Evolutionary conservation across 371 early-diverging fungal species (phyloP).

Genomic region (Smittium culicis): DNA sequence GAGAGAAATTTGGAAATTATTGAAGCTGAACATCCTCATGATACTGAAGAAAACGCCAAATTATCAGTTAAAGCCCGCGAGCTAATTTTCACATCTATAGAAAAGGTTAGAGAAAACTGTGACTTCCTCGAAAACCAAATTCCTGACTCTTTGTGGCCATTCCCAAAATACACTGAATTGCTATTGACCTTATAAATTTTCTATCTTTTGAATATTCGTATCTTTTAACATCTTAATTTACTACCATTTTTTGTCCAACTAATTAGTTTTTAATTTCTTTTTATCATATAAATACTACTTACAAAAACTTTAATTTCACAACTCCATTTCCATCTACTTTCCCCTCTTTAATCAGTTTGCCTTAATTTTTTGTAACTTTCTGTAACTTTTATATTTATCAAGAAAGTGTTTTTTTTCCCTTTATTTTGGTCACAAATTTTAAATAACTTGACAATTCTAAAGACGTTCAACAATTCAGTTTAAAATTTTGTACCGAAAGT

Average conservation of each 20-base stretch:
- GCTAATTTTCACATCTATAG: slow-evolving; percentile 53
- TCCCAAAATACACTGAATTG: slow-evolving; percentile 92
- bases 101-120: slow-evolving; percentile 49
- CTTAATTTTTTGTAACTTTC: too few species aligned
- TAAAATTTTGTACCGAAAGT: too few species aligned
- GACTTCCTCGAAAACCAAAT: slow-evolving; percentile 67
- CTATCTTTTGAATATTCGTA: not conserved
- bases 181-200: slow-evolving; percentile 48
- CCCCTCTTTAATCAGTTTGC: too few species aligned
- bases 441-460: too few species aligned
- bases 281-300: not conserved
- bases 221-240: not conserved
- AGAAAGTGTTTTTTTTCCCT: too few species aligned
- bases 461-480: too few species aligned
- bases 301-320: too few species aligned
- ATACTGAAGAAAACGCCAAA: slow-evolving; percentile 31
- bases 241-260: not conserved
- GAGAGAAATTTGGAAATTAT: slow-evolving; percentile 41
- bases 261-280: not conserved
- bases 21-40: slow-evolving; percentile 40
- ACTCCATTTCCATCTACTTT: too few species aligned
- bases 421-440: too few species aligned
- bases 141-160: slow-evolving; percentile 83
- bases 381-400: too few species aligned
- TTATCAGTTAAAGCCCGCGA: slow-evolving; percentile 48